Conservation (phyloP, 2,329 filamentous ascomycete species). For the Huntiella moniliformis region DNA sequence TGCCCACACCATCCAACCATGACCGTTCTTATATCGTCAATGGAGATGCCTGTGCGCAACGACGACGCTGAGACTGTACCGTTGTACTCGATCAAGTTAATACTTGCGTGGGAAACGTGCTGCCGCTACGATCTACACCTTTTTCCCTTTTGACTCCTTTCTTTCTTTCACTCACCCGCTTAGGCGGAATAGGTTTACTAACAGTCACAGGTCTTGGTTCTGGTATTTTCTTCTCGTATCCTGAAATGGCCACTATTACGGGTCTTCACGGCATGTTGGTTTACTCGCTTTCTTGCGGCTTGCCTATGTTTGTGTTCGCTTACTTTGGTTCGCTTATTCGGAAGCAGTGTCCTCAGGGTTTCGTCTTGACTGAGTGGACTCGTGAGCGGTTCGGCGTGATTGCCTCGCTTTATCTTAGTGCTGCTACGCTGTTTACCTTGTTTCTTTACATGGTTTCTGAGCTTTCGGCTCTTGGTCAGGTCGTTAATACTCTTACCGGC, state of each 20-base stretch:
- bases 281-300: constrained; percentile 53
- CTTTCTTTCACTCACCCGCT: constrained; percentile 11
- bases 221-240: constrained; percentile 67
- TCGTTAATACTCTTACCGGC: constrained; percentile 54
- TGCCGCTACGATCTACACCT: constrained; percentile 50
- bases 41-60: constrained; percentile 4
- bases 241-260: constrained; percentile 58
- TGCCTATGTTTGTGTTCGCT: constrained; percentile 59
- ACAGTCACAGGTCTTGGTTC: constrained; percentile 55
- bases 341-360: constrained; percentile 62
- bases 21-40: background rate
- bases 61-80: constrained; percentile 82
- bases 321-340: constrained; percentile 59
- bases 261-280: constrained; percentile 63
- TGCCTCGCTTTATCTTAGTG: constrained; percentile 54
- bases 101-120: constrained; percentile 97
- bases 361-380: constrained; percentile 72
- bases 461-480: constrained; percentile 63
- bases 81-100: constrained; percentile 98
- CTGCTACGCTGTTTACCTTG: constrained; percentile 61
- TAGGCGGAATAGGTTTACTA: constrained; percentile 18
- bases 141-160: constrained; percentile 15
- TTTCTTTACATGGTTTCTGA: constrained; percentile 80
- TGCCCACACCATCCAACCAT: constrained; percentile 9
- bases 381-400: constrained; percentile 55